Conservation (phyloP, 192 early-diverging fungal genomes). For the Umbelopsis ramanniana region DNA sequence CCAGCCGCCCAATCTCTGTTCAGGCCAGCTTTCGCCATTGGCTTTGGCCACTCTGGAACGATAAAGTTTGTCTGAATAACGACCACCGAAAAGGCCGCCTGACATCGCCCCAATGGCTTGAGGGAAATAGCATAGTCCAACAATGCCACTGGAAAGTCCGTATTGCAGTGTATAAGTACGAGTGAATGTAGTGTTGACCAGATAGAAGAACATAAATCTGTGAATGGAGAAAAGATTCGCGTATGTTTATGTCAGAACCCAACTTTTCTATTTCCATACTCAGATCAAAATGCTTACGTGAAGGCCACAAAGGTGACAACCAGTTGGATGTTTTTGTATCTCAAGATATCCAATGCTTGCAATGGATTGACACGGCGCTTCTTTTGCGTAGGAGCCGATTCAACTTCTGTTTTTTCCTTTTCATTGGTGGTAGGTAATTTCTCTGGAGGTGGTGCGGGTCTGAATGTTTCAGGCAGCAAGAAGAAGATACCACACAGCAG, state of each 20-base stretch:
- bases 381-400: neutral
- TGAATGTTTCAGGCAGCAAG: slow-evolving; percentile 41
- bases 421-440: neutral
- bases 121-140: slow-evolving; percentile 41
- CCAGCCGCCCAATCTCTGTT: slow-evolving; percentile 34
- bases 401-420: slow-evolving; percentile 10
- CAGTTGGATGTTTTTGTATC: slow-evolving; percentile 32
- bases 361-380: slow-evolving; percentile 31
- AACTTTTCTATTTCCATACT: neutral
- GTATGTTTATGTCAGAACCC: no score
- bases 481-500: slow-evolving; percentile 32
- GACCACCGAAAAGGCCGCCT: slow-evolving; percentile 32
- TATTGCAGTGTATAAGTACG: slow-evolving; percentile 41
- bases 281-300: slow-evolving; percentile 20
- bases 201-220: slow-evolving; percentile 39
- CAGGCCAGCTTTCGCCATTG: slow-evolving; percentile 25
- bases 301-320: slow-evolving; percentile 29
- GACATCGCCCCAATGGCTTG: slow-evolving; percentile 30
- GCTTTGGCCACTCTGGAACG: slow-evolving; percentile 25
- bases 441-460: slow-evolving; percentile 4
- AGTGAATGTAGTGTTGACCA: slow-evolving; percentile 39
- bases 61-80: slow-evolving; percentile 28
- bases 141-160: slow-evolving; percentile 29
- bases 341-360: slow-evolving; percentile 24
- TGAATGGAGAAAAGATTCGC: neutral